A percentile compares a stretch with the other conserved stretches of the same genome.
Evolutionary conservation across 2,329 filamentous ascomycete genomes (phyloP).

Genomic region (Fusarium marasasianum): DNA sequence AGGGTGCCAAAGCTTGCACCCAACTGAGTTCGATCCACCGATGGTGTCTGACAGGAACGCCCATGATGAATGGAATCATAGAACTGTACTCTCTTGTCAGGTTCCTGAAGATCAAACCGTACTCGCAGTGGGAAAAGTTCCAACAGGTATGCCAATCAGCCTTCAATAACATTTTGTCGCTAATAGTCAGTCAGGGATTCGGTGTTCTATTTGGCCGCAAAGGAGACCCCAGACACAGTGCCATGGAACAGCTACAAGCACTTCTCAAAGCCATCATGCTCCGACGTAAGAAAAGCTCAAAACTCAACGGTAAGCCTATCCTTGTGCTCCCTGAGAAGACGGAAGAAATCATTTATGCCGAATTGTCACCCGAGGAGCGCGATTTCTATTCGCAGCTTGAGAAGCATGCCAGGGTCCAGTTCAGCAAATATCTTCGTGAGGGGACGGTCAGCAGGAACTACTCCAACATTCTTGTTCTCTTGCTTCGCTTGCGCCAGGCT

Average conservation of each 20-base stretch:
- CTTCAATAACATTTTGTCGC: not conserved
- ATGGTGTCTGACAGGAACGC: slow-evolving; percentile 85
- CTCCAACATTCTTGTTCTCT: slow-evolving; percentile 80
- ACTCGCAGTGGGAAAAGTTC: slow-evolving; percentile 72
- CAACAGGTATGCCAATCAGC: slow-evolving; percentile 53
- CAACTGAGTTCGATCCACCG: slow-evolving; percentile 73
- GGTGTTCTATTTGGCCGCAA: slow-evolving; percentile 49
- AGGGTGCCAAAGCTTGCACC: slow-evolving; percentile 74
- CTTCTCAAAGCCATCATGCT: slow-evolving; percentile 84
- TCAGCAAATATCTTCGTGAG: slow-evolving; percentile 79
- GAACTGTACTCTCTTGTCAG: slow-evolving; percentile 82
- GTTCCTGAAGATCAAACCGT: slow-evolving; percentile 81
- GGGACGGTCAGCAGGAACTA: slow-evolving; percentile 76
- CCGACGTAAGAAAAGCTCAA: slow-evolving; percentile 81
- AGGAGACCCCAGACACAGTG: slow-evolving; percentile 64
- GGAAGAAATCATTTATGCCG: slow-evolving; percentile 79
- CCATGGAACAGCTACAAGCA: slow-evolving; percentile 77
- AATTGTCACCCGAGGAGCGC: slow-evolving; percentile 76
- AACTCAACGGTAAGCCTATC: slow-evolving; percentile 83
- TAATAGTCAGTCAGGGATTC: slow-evolving; percentile 50
- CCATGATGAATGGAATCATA: slow-evolving; percentile 85
- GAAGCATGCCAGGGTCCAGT: slow-evolving; percentile 70
- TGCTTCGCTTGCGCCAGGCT: slow-evolving; percentile 84
- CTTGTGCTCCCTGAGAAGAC: slow-evolving; percentile 78
- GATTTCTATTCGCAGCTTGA: slow-evolving; percentile 83